Base-by-base conservation (phyloP, 768 basidiomycete genomes). In the Boletus huronensis region DNA sequence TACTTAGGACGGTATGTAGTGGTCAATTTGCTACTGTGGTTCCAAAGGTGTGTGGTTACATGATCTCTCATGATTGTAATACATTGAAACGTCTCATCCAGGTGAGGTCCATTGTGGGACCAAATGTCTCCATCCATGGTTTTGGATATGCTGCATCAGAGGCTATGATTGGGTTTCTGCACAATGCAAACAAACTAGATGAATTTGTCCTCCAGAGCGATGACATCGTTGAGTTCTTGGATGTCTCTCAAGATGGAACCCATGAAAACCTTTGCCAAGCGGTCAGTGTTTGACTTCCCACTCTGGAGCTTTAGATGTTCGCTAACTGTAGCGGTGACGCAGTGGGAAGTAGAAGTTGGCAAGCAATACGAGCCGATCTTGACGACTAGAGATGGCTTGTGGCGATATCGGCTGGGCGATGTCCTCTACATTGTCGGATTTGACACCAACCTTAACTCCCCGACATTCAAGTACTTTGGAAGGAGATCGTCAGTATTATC, bases 351-450 rank as follows among this genome's bases (percentile, higher is more conserved):
- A n/a, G 45, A 63, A 23, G 50, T 57, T 9, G 60, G 58, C 5
- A 58, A 58, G 23, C 46, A 40, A 1, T 66, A 68, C 41, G 63
- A 67, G 19, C 50, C 59, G 1, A 43, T 67, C 11, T 21, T 64
- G 34, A 67, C 62, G 23, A 66, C 60, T 1, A 58, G 46, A 25
- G 56, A 60, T 16, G 65, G 65, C 1, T 46, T 66, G 34, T 66
- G 65, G 65, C 56, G 63, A 21, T 64, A 67, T 21, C 54, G 26
- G 19, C 46, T 62, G 3, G 58, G 65, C 2, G 65, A 66, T 21
- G 16, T 66, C 5, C n/a, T 67, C 9, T 38, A 28, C 1, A 50
- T 66, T 23, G 16, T 55, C 4, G 66, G 64, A 10, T 65, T 65
- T 38, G 40, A 57, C 19, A 1, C 51, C 1, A 40, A 58, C 21